Evolutionary conservation across 108 stramenopile genomes (phyloP).

Genomic region (Nitzschia palea): DNA sequence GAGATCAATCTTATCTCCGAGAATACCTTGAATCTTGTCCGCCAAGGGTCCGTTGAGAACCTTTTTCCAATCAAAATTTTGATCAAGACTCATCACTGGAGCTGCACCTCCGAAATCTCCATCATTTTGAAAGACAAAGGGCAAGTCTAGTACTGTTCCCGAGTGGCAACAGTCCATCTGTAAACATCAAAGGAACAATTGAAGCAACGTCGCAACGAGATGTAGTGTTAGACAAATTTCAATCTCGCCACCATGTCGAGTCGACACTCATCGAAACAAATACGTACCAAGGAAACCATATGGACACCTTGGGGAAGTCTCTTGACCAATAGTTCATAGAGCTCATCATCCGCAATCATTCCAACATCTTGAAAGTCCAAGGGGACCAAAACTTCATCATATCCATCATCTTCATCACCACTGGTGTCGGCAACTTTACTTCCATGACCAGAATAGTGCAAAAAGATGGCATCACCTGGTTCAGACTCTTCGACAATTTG

Average conservation of each 20-base stretch:
- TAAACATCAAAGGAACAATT: slow-evolving; percentile 27
- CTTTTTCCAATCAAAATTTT: slow-evolving; percentile 13
- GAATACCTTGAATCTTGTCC: neutral
- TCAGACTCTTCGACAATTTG: slow-evolving; percentile 44
- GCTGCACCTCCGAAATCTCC: neutral
- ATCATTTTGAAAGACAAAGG: slow-evolving; percentile 46
- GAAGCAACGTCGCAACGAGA: neutral
- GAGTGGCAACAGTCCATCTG: slow-evolving; percentile 88
- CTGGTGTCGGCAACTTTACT: slow-evolving; percentile 64
- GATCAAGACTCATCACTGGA: neutral
- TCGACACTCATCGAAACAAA: neutral
- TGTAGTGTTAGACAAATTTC: neutral
- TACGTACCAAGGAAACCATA: slow-evolving; percentile 33
- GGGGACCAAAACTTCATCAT: slow-evolving; percentile 73
- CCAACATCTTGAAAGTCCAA: slow-evolving; percentile 74
- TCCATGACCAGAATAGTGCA: slow-evolving; percentile 82
- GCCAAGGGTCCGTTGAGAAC: neutral
- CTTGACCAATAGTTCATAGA: slow-evolving; percentile 69
- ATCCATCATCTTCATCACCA: slow-evolving; percentile 60
- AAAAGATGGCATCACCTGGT: slow-evolving; percentile 62
- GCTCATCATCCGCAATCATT: slow-evolving; percentile 78
- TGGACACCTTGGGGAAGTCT: slow-evolving; percentile 13
- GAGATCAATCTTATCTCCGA: neutral
- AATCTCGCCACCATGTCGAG: neutral
- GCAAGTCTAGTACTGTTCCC: slow-evolving; percentile 86